Conservation (phyloP, 2,329 filamentous ascomycete genomes). For the Cyanodermella asteris region DNA sequence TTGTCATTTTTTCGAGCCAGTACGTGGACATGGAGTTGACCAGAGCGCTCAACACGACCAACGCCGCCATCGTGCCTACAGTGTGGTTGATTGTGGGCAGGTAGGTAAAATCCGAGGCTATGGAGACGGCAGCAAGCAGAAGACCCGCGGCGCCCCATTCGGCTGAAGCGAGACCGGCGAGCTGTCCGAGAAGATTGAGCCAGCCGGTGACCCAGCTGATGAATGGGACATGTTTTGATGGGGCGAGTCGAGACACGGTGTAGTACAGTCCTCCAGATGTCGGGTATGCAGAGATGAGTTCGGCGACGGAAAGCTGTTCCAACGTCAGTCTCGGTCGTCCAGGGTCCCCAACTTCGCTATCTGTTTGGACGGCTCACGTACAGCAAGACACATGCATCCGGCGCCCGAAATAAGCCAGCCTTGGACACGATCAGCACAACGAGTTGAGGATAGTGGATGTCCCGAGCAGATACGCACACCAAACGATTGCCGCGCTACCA, state of each 20-base stretch:
- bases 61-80: conserved; percentile 31
- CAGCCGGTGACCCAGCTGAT: conserved; percentile 29
- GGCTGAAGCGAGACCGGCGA: conserved; percentile 31
- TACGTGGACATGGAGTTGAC: conserved; percentile 34
- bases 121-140: conserved; percentile 31
- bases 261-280: conserved; percentile 33
- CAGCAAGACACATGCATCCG: conserved; percentile 32
- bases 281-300: conserved; percentile 35
- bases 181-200: conserved; percentile 29
- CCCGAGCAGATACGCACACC: no score
- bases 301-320: conserved; percentile 28
- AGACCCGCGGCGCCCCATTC: conserved; percentile 35
- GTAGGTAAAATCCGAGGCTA: conserved; percentile 25
- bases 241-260: conserved; percentile 31
- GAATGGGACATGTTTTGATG: conserved; percentile 22
- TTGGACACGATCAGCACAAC: no score
- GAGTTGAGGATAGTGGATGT: no score
- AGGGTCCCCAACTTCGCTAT: no score
- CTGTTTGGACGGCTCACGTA: no score
- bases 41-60: conserved; percentile 28
- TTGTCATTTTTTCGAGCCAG: conserved; percentile 36
- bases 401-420: conserved; percentile 33
- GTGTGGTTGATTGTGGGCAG: conserved; percentile 23
- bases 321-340: no score
- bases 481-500: conserved; percentile 30